A percentile compares a stretch with the other conserved stretches of the same genome.
Conservation (phyloP, 768 basidiomycete species). For the Polyporus arcularius region DNA sequence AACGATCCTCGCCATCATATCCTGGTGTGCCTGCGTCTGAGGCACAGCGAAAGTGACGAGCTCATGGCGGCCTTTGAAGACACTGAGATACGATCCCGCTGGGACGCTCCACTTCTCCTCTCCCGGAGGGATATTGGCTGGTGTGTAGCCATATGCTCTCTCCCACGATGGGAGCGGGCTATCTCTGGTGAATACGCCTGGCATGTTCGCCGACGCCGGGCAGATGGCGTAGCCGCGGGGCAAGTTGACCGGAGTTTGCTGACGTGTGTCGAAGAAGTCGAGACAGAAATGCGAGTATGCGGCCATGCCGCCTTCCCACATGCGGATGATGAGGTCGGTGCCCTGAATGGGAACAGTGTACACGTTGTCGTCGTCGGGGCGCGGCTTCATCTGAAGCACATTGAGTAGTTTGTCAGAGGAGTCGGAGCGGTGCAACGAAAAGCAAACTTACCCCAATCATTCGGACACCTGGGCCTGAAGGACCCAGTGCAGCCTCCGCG, state of each 20-base stretch:
- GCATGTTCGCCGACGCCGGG: background rate
- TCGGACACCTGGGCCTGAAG: background rate
- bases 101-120: conserved; percentile 1
- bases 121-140: background rate
- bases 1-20: no score
- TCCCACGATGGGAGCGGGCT: conserved; percentile 1
- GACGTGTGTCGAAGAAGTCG: conserved; percentile 2
- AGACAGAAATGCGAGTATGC: background rate
- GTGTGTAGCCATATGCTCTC: background rate
- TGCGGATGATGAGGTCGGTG: background rate
- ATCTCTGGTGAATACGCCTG: background rate
- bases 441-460: background rate
- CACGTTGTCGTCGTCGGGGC: conserved; percentile 1
- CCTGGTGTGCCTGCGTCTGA: background rate
- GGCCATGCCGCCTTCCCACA: conserved; percentile 3
- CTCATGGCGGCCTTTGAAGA: background rate
- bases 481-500: background rate
- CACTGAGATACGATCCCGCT: background rate
- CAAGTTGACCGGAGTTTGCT: background rate
- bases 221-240: background rate
- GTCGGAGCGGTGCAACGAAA: background rate
- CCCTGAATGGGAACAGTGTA: background rate
- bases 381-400: background rate
- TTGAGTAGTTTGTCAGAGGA: background rate
- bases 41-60: conserved; percentile 1